Evolutionary conservation across 257 asterid species (phyloP).

Genomic region (Perilla frutescens): DNA sequence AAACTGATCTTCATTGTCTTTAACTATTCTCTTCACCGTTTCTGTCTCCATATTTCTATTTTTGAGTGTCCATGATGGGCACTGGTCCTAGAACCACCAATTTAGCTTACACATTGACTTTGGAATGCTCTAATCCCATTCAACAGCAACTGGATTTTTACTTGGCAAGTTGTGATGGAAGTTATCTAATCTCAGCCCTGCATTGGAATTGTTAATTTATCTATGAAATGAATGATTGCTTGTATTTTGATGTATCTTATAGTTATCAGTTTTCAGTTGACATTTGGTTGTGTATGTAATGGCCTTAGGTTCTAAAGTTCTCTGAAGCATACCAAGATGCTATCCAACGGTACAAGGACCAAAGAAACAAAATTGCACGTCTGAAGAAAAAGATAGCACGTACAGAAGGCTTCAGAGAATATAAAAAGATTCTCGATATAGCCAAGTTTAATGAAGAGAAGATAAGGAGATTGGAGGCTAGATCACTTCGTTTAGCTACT

Average conservation of each 20-base stretch:
- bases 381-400: constrained; percentile 85
- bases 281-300: constrained; percentile 29
- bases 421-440: constrained; percentile 73
- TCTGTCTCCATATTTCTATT: background rate
- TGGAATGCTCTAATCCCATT: background rate
- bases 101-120: background rate
- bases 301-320: constrained; percentile 59
- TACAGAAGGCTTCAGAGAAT: constrained; percentile 87
- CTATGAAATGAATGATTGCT: constrained; percentile 12
- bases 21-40: background rate
- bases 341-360: constrained; percentile 83
- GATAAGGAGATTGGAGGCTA: constrained; percentile 77
- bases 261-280: constrained; percentile 34
- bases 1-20: background rate
- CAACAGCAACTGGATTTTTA: background rate
- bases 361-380: constrained; percentile 84
- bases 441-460: constrained; percentile 90
- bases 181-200: background rate
- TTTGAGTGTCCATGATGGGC: too few relatives aligned
- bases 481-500: constrained; percentile 75
- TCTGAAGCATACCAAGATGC: constrained; percentile 79
- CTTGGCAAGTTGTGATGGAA: background rate
- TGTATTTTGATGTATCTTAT: constrained; percentile 9
- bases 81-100: background rate
- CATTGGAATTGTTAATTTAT: constrained; percentile 23